Evolutionary conservation across 192 early-diverging fungal genomes (phyloP), one percentile per base, ranked within the genome.

Genomic region (Geranomyces variabilis): DNA sequence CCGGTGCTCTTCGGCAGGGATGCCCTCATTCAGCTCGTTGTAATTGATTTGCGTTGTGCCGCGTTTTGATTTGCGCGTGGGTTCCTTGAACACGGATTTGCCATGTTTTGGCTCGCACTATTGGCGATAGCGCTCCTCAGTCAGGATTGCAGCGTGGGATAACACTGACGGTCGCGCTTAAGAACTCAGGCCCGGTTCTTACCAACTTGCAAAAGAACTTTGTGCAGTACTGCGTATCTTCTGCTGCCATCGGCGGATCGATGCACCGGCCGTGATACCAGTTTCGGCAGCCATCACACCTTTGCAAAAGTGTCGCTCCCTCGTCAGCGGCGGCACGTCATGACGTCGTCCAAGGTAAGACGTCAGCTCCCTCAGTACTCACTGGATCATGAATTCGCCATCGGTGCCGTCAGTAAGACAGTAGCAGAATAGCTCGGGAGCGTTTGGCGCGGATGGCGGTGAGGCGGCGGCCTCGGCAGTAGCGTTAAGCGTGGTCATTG

Each of bases 21-120:
- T 80, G 0, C 90, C 92, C 47, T 94, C 88, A 59, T 93, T 89
- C 47, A 94, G 78, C 69, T 92, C 90, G 36, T 87, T 93, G 81
- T 96, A 96, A 76, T 96, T 91, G 44, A 96, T 81, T 19, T 83
- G 69, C 56, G 69, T 65, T 69, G n/a, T 28, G 30, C 79, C 69
- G 66, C 82, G 60, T 59, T 59, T 69, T 43, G 77, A 75, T 58
- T 68, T 75, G 24, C 73, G 53, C 43, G 65, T 75, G 53, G 73
- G 73, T 46, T 75, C 73, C 43, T 62, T 68, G 49, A 59, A 57
- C 5, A 79, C 62, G 56, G 61, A 75, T 34, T 78, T 78, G 7
- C 81, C 81, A 55, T 34, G 67, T 46, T 70, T 59, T 1, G 73
- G 47, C 22, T 69, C 62, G 63, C 81, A 83, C 78, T 82, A 55